Base-by-base conservation (phyloP, 148 eudicot genomes). In the Diospyros kaki region DNA sequence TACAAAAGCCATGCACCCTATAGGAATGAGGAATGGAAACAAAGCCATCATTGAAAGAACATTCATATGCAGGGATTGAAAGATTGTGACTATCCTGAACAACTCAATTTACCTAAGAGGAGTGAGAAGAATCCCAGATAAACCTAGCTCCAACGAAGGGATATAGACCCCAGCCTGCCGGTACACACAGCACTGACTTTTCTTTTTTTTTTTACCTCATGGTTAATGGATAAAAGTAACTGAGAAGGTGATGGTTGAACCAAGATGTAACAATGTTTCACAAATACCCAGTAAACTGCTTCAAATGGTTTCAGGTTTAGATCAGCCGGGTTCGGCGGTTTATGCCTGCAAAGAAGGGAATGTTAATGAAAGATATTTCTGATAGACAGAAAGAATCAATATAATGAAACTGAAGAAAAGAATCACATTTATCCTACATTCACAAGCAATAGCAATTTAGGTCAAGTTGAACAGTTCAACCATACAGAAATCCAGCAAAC, bases 301-400 rank as follows among this genome's bases (percentile, higher is more conserved):
- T 60, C 75, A 60, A 12, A 11, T 46, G 55, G 56, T 28, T 5
- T 60, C 48, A 8, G 44, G 50, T 4, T 61, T 58, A 28, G 43
- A 72, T 72, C 75, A 58, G 65, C 63, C 44, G 75, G n/a, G 48
- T 39, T 13, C 11, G 38, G 46, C 67, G 12, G 39, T 13, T 73
- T 67, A 61, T 13, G 75, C 67, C 75, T 73, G 75, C 39, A 10
- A 11, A 72, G 55, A 14, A 42, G 46, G 13, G 60, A 55, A 18
- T 44, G 59, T 54, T 18, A 12, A 10, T 18, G 40, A 59, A 13
- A 59, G 7, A 11, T 3, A 13, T 11, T 12, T 7, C 13, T 52
- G 15, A 14, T 40, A 42, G 15, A 14, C 46, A 13, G 59, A 58
- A 45, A 58, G 53, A 45, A 44, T 10, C 40, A 45, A 54, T 60